Evolutionary conservation across 2,329 filamentous ascomycete genomes (phyloP).

Genomic region (Alternaria sp.): DNA sequence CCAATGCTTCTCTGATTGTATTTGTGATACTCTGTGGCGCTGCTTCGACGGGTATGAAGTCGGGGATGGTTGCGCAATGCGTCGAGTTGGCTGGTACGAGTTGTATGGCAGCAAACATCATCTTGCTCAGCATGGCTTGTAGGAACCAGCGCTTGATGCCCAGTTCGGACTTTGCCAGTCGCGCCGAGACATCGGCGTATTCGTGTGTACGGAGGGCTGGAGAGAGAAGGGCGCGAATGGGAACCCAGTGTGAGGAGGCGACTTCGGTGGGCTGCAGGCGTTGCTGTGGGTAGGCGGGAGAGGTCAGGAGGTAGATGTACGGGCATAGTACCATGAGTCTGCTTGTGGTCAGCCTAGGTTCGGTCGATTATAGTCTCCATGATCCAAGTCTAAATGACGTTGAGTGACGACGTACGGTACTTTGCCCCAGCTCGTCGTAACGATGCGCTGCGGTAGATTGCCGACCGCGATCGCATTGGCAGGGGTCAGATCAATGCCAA

Average conservation of each 20-base stretch:
- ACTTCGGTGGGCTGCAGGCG: constrained; percentile 72
- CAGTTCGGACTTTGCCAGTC: constrained; percentile 63
- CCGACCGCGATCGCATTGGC: constrained; percentile 58
- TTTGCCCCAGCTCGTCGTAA: constrained; percentile 71
- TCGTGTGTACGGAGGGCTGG: constrained; percentile 66
- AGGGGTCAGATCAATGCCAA: constrained; percentile 65
- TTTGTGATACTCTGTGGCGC: constrained; percentile 16
- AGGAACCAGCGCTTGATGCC: constrained; percentile 62
- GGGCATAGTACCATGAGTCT: constrained; percentile 74
- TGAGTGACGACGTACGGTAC: constrained; percentile 57
- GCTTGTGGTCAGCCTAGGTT: constrained; percentile 1
- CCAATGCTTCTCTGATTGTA: constrained; percentile 24
- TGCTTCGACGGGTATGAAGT: constrained; percentile 51
- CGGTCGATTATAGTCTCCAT: not conserved
- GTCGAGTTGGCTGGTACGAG: constrained; percentile 67
- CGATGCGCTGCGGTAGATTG: constrained; percentile 69
- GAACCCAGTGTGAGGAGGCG: constrained; percentile 72
- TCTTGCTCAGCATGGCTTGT: constrained; percentile 65
- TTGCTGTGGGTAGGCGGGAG: constrained; percentile 61
- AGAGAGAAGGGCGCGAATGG: constrained; percentile 66
- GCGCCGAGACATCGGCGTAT: constrained; percentile 68
- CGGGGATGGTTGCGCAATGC: constrained; percentile 61
- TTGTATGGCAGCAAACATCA: constrained; percentile 71
- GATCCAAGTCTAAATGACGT: not conserved
- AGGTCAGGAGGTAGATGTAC: constrained; percentile 69